Conservation (phyloP, 1,284 basidiomycete genomes). For the Grifola frondosa region DNA sequence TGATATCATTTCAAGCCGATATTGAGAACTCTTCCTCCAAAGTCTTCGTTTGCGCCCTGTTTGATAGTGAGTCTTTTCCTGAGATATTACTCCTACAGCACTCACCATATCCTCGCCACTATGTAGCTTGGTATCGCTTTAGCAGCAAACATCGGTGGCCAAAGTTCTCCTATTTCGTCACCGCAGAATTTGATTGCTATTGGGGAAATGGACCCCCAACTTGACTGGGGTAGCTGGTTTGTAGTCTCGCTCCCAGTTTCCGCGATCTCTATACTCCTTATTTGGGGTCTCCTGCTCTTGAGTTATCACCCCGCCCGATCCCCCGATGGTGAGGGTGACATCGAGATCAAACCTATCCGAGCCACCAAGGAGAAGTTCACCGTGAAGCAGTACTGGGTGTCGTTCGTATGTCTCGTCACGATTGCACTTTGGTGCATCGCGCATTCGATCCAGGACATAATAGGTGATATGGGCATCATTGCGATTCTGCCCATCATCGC, state of each 20-base stretch:
- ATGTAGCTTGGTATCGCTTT: slow-evolving; percentile 90
- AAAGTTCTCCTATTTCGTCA: slow-evolving; percentile 92
- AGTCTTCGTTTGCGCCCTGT: slow-evolving; percentile 86
- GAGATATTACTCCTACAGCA: neutral
- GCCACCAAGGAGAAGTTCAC: slow-evolving; percentile 82
- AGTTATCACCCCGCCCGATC: slow-evolving; percentile 75
- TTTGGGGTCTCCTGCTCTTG: slow-evolving; percentile 88
- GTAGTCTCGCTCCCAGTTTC: slow-evolving; percentile 92
- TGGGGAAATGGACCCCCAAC: slow-evolving; percentile 80
- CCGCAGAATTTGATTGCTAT: slow-evolving; percentile 98
- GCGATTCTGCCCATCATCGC: slow-evolving; percentile 92
- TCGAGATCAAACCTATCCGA: slow-evolving; percentile 82
- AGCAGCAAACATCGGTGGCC: slow-evolving; percentile 97
- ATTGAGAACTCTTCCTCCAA: slow-evolving; percentile 86
- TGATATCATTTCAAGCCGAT: slow-evolving; percentile 68
- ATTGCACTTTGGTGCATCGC: slow-evolving; percentile 93
- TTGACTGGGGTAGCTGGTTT: slow-evolving; percentile 96
- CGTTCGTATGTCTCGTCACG: slow-evolving; percentile 81
- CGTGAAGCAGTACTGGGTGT: slow-evolving; percentile 88
- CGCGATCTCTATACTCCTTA: slow-evolving; percentile 78
- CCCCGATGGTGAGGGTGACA: slow-evolving; percentile 74
- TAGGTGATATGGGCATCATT: slow-evolving; percentile 98
- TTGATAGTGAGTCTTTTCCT: slow-evolving; percentile 68
- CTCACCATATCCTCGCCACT: neutral
- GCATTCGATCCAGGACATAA: slow-evolving; percentile 71